phyloP scores from a whole-genome alignment of 2,329 filamentous ascomycete genomes.

The Sporothrix curviconia region DNA sequence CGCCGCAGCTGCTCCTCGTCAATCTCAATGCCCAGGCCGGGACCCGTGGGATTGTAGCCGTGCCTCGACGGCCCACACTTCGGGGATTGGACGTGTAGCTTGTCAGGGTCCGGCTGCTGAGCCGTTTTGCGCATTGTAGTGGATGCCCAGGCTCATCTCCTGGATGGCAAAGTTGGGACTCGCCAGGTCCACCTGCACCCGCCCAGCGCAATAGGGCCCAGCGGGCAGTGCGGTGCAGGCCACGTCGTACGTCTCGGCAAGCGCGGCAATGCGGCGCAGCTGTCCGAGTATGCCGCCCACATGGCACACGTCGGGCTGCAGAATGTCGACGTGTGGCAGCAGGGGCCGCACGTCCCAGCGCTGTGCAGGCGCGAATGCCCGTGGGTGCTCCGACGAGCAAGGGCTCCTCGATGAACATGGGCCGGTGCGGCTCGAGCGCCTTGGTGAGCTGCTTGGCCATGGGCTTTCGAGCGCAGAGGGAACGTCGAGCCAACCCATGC shows the following conservation, averaged over 20 bases:
- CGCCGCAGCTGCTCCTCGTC: constrained; percentile 57
- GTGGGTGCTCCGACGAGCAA: constrained; percentile 56
- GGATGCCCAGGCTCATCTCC: constrained; percentile 64
- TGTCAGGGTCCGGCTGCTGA: constrained; percentile 47
- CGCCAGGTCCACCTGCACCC: constrained; percentile 55
- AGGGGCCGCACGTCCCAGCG: constrained; percentile 62
- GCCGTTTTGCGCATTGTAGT: constrained; percentile 54
- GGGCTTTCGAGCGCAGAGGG: constrained; percentile 60
- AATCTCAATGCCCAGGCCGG: constrained; percentile 55
- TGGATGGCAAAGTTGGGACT: constrained; percentile 58
- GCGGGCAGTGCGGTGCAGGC: constrained; percentile 58
- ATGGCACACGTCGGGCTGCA: constrained; percentile 61
- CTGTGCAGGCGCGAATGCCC: constrained; percentile 55
- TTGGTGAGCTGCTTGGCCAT: constrained; percentile 64
- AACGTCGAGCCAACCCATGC: constrained; percentile 63
- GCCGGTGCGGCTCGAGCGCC: constrained; percentile 53
- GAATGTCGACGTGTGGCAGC: constrained; percentile 57
- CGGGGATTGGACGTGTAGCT: constrained; percentile 53
- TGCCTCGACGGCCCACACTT: constrained; percentile 45
- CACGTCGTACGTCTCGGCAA: constrained; percentile 61
- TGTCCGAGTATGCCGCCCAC: constrained; percentile 61
- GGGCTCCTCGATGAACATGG: constrained; percentile 62
- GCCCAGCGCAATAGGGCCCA: constrained; percentile 61
- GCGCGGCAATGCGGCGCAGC: constrained; percentile 53
- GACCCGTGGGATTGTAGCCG: constrained; percentile 49